Conservation (phyloP, 73 alveolate species). For the Paramecium sonneborni region DNA sequence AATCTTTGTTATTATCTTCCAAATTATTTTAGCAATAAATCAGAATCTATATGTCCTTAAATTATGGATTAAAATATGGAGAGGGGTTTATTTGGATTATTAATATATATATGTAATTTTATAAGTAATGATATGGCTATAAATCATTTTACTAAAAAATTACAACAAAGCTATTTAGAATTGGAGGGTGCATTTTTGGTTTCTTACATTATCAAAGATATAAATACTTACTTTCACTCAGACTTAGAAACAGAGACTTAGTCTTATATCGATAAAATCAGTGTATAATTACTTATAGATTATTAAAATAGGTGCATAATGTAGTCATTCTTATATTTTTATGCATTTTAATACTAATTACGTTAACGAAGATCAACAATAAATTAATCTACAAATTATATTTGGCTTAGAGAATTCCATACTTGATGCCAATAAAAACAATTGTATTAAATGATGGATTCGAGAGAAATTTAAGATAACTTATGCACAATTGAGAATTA, state of each 20-base stretch:
- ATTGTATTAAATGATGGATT: background rate
- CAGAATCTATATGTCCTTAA: background rate
- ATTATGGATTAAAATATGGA: background rate
- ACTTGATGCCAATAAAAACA: background rate
- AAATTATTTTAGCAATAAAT: background rate
- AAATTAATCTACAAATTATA: background rate
- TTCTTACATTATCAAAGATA: background rate
- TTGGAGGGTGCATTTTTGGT: slow-evolving; percentile 31
- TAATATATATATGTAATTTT: background rate
- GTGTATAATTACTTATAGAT: background rate
- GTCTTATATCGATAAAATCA: background rate
- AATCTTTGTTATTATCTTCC: background rate
- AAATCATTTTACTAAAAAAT: background rate
- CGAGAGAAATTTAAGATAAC: background rate
- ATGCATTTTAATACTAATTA: background rate
- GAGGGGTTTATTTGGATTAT: background rate
- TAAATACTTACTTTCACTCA: background rate
- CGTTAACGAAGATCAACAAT: background rate
- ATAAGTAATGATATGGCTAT: background rate
- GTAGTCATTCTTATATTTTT: background rate
- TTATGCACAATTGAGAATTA: background rate
- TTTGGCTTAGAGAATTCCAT: background rate
- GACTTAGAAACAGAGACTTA: background rate
- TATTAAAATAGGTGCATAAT: background rate
- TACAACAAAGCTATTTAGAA: background rate